phyloP scores from a whole-genome alignment of 306 rosid species.

The Rosa rugosa region DNA sequence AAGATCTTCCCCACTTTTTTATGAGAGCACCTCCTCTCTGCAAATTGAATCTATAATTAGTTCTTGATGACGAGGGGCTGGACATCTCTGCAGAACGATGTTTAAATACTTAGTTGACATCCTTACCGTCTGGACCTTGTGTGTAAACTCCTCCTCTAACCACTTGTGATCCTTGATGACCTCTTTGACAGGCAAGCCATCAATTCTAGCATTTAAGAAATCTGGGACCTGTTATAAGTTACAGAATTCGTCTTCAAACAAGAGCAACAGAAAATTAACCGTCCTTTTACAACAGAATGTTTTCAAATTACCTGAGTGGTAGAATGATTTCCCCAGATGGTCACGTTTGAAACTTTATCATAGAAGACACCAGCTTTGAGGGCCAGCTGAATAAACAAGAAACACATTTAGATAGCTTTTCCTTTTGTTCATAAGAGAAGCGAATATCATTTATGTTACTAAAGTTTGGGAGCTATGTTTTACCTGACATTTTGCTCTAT shows the following conservation, averaged over 20 bases:
- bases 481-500: constrained; percentile 98
- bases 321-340: constrained; percentile 99
- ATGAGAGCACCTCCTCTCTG: constrained; percentile 96
- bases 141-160: constrained; percentile 92
- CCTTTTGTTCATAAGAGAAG: constrained; percentile 7
- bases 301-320: constrained; percentile 80
- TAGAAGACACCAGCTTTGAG: constrained; percentile 98
- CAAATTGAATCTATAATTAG: constrained; percentile 28
- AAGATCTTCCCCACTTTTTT: constrained; percentile 97
- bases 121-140: constrained; percentile 80
- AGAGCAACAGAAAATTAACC: constrained; percentile 13
- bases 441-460: neutral
- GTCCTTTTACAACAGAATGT: constrained; percentile 8
- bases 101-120: neutral
- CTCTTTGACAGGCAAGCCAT: constrained; percentile 80
- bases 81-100: neutral
- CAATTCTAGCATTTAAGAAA: constrained; percentile 84
- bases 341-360: constrained; percentile 88
- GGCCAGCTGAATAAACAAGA: constrained; percentile 61
- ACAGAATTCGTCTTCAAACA: constrained; percentile 15
- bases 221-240: constrained; percentile 75
- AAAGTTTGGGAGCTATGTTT: constrained; percentile 3
- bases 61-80: neutral
- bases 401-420: constrained; percentile 15
- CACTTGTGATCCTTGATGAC: constrained; percentile 85